phyloP scores from a whole-genome alignment of 352 stramenopile genomes.

The Globisporangium yorkense region DNA sequence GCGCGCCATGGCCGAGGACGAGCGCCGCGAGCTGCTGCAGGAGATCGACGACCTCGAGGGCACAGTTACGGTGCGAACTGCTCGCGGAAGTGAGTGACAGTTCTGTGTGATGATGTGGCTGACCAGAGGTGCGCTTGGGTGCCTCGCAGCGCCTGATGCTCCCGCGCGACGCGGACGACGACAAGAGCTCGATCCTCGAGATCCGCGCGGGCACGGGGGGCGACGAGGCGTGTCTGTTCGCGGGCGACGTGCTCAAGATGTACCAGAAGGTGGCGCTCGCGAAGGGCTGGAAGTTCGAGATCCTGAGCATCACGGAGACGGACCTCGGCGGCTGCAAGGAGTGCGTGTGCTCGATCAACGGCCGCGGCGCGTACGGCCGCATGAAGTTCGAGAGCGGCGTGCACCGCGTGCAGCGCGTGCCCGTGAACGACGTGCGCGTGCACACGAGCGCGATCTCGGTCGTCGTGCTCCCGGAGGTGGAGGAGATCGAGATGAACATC shows the following conservation, averaged over 20 bases:
- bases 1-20: slow-evolving; percentile 67
- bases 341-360: slow-evolving; percentile 63
- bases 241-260: slow-evolving; percentile 91
- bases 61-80: slow-evolving; percentile 39
- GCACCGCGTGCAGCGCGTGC: slow-evolving; percentile 97
- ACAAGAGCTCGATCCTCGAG: slow-evolving; percentile 97
- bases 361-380: slow-evolving; percentile 91
- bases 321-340: slow-evolving; percentile 84
- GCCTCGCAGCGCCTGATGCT: slow-evolving; percentile 56
- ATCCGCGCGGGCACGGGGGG: slow-evolving; percentile 95
- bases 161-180: slow-evolving; percentile 84
- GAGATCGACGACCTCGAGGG: slow-evolving; percentile 49
- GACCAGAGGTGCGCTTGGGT: too few species aligned
- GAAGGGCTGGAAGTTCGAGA: slow-evolving; percentile 89
- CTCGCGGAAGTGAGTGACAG: not conserved
- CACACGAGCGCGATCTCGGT: slow-evolving; percentile 98
- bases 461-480: slow-evolving; percentile 91
- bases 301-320: slow-evolving; percentile 83
- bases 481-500: slow-evolving; percentile 86
- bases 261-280: slow-evolving; percentile 84
- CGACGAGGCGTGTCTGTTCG: slow-evolving; percentile 96
- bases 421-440: slow-evolving; percentile 94
- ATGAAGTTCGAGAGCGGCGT: slow-evolving; percentile 98
- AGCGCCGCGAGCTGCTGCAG: slow-evolving; percentile 55
- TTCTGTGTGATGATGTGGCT: not conserved